Evolutionary conservation across 2,329 filamentous ascomycete species (phyloP).

Genomic region (Alternaria solani): DNA sequence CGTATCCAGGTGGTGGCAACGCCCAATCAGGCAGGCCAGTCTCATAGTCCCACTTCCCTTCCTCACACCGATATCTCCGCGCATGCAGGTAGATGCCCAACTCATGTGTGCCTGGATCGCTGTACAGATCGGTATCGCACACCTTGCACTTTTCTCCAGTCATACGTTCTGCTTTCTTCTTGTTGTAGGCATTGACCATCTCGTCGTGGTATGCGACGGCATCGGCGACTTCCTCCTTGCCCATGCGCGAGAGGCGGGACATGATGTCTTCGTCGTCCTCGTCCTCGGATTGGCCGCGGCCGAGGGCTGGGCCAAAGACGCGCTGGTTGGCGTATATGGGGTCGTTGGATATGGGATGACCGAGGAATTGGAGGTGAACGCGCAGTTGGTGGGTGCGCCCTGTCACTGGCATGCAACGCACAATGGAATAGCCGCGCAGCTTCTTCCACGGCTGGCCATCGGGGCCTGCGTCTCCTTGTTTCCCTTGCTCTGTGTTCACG

Average conservation of each 20-base stretch:
- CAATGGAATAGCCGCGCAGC: constrained; percentile 84
- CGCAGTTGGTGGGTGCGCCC: constrained; percentile 94
- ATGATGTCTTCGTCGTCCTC: constrained; percentile 92
- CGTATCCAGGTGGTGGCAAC: constrained; percentile 75
- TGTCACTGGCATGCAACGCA: constrained; percentile 91
- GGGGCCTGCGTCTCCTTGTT: constrained; percentile 30
- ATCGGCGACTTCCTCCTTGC: constrained; percentile 90
- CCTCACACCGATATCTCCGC: constrained; percentile 83
- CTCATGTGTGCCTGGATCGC: constrained; percentile 89
- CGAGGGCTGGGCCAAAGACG: constrained; percentile 86
- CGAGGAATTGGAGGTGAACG: constrained; percentile 92
- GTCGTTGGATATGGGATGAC: constrained; percentile 95
- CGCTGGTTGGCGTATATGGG: constrained; percentile 95
- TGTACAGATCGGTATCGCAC: constrained; percentile 89
- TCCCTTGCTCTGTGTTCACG: constrained; percentile 13
- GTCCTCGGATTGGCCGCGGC: constrained; percentile 69
- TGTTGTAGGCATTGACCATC: constrained; percentile 89
- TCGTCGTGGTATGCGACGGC: constrained; percentile 93
- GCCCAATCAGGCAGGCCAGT: constrained; percentile 89
- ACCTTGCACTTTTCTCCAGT: constrained; percentile 82
- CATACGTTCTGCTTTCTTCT: constrained; percentile 90
- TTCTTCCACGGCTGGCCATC: constrained; percentile 60
- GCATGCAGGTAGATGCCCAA: constrained; percentile 94
- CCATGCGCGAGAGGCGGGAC: constrained; percentile 83
- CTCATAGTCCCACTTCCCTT: constrained; percentile 85